Percentiles rank a stretch among this genome's conserved stretches.
Conservation (phyloP, 139 green algal genomes). For the Volvox africanus region DNA sequence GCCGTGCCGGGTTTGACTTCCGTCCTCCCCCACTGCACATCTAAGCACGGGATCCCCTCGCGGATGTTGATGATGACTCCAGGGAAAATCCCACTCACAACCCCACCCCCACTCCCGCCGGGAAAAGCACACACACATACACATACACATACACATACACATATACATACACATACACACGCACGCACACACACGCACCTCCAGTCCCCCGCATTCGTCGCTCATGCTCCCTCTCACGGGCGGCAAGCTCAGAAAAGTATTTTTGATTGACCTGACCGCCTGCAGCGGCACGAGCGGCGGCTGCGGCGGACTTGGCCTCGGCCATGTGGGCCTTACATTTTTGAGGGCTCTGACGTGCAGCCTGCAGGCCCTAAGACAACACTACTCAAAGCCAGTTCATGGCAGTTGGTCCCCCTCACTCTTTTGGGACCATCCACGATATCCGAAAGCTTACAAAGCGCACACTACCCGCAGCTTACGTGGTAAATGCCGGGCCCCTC, state of each 20-base stretch:
- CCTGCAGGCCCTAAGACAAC: neutral
- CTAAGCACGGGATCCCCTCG: too few species aligned
- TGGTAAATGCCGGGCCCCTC: neutral
- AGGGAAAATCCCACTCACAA: too few species aligned
- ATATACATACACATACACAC: neutral
- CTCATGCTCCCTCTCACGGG: conserved; percentile 14
- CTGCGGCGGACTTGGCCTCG: neutral
- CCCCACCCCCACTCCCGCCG: too few species aligned
- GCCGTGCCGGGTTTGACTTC: neutral
- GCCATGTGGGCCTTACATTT: neutral
- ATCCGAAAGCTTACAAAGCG: too few species aligned
- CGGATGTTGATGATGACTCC: too few species aligned
- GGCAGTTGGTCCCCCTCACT: too few species aligned
- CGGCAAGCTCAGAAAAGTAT: conserved; percentile 25
- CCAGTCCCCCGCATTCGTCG: neutral
- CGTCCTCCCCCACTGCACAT: too few species aligned
- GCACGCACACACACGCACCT: neutral
- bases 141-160: neutral
- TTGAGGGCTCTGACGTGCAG: neutral
- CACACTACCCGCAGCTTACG: neutral
- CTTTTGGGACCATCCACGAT: too few species aligned
- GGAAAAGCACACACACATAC: neutral
- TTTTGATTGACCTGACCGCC: conserved; percentile 14
- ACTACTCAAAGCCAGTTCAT: too few species aligned
- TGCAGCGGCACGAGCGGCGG: neutral